These are phyloP conservation scores for Goffeauzyma gilvescens DNA, from an alignment of 768 basidiomycete genomes.

Conservation along the genomic window DNA sequence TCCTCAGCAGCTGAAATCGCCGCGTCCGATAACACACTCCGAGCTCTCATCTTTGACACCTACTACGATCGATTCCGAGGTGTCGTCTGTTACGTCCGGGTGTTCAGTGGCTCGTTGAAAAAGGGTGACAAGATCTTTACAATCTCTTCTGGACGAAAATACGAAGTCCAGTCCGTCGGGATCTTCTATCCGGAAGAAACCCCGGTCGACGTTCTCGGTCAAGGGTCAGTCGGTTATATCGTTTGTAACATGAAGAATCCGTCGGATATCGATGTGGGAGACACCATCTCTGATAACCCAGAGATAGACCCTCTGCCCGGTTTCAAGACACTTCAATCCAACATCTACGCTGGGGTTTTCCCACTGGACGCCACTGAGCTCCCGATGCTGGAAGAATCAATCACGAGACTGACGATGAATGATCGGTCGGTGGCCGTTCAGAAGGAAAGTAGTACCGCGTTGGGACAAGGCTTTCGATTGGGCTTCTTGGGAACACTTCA, in stretches of 20 bases:
- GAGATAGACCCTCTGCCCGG: constrained; percentile 67
- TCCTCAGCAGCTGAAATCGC: too few species aligned
- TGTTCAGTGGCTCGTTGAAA: constrained; percentile 58
- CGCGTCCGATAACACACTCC: too few species aligned
- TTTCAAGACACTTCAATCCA: constrained; percentile 79
- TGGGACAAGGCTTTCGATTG: constrained; percentile 84
- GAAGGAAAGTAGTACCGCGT: constrained; percentile 75
- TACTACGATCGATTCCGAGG: constrained; percentile 89
- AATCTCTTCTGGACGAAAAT: constrained; percentile 63
- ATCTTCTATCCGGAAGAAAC: constrained; percentile 77
- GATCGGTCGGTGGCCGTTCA: constrained; percentile 60
- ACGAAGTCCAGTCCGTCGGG: constrained; percentile 74
- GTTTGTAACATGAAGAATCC: constrained; percentile 98
- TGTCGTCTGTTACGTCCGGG: constrained; percentile 72
- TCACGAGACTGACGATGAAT: constrained; percentile 52
- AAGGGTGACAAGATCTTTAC: constrained; percentile 90
- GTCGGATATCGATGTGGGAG: constrained; percentile 66
- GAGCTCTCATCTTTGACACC: constrained; percentile 83
- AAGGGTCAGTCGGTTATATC: constrained; percentile 32
- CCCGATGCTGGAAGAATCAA: constrained; percentile 83
- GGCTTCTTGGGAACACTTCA: constrained; percentile 91
- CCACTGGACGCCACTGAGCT: constrained; percentile 84
- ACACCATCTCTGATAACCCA: constrained; percentile 66
- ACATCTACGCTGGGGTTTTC: constrained; percentile 93
- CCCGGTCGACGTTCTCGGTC: constrained; percentile 37